Evolutionary conservation across 768 basidiomycete species (phyloP).

Genomic region (Leccinum boreale): DNA sequence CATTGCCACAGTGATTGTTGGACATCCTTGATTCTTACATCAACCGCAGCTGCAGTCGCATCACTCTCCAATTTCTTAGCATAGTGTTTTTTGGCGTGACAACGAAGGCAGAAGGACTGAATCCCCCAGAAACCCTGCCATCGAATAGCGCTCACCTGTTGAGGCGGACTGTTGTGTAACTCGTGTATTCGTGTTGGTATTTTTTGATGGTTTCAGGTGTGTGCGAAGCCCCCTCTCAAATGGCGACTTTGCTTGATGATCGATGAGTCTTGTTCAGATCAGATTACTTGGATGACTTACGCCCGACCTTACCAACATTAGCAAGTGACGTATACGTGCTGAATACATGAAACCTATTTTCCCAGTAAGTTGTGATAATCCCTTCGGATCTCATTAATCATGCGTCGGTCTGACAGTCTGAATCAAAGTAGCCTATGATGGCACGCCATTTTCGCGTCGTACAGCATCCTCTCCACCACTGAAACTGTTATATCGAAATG

Average conservation of each 20-base stretch:
- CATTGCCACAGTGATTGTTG: background rate
- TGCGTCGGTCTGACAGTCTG: background rate
- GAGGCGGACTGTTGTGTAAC: conserved; percentile 54
- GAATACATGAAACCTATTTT: conserved; percentile 82
- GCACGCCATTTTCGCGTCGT: background rate
- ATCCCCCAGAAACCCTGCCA: background rate
- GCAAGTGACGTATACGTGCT: conserved; percentile 72
- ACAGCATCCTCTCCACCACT: background rate
- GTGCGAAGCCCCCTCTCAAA: background rate
- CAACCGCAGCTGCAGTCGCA: background rate
- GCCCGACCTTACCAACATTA: conserved; percentile 71
- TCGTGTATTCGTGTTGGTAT: conserved; percentile 53
- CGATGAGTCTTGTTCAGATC: conserved; percentile 39
- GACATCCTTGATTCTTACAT: conserved; percentile 4
- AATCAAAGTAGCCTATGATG: background rate
- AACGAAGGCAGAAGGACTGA: background rate
- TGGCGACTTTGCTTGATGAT: background rate
- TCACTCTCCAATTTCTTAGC: conserved; percentile 7
- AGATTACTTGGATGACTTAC: conserved; percentile 78
- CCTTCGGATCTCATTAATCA: background rate
- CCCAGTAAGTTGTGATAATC: conserved; percentile 51
- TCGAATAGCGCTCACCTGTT: conserved; percentile 81
- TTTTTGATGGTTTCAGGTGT: conserved; percentile 67
- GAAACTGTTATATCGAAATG: background rate
- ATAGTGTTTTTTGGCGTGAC: background rate